Evolutionary conservation across 2,329 filamentous ascomycete genomes (phyloP).

Genomic region (Sordariomycetes sp.): DNA sequence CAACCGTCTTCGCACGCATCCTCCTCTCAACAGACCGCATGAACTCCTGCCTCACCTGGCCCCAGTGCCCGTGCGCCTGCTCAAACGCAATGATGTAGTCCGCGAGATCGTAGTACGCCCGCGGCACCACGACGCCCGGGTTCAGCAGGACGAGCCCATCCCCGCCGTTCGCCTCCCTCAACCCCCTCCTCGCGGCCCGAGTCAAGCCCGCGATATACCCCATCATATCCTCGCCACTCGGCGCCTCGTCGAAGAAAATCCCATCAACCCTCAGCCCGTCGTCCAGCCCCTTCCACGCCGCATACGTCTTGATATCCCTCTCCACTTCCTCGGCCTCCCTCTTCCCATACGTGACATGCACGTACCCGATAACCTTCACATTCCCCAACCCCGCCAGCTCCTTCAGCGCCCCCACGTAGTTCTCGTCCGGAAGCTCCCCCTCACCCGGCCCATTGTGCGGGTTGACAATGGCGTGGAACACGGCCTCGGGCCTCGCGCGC

Average conservation of each 20-base stretch:
- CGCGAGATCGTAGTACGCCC: slow-evolving; percentile 22
- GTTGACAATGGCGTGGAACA: slow-evolving; percentile 17
- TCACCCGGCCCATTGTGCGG: slow-evolving; percentile 16
- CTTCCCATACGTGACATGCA: slow-evolving; percentile 16
- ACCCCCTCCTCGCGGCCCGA: slow-evolving; percentile 7
- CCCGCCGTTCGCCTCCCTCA: slow-evolving; percentile 1
- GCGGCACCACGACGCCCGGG: slow-evolving; percentile 26
- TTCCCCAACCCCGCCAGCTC: slow-evolving; percentile 12
- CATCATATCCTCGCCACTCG: slow-evolving; percentile 12
- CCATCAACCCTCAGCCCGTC: slow-evolving; percentile 23
- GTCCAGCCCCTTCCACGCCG: slow-evolving; percentile 20
- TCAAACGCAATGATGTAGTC: slow-evolving; percentile 32
- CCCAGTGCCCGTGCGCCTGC: slow-evolving; percentile 10
- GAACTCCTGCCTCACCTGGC: not conserved
- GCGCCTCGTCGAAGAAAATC: slow-evolving; percentile 35
- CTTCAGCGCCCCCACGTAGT: slow-evolving; percentile 13
- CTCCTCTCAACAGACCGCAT: not conserved
- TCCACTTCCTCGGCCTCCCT: slow-evolving; percentile 9
- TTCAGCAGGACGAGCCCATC: slow-evolving; percentile 23
- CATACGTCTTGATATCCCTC: slow-evolving; percentile 28
- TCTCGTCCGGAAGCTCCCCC: slow-evolving; percentile 12
- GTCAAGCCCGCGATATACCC: slow-evolving; percentile 15
- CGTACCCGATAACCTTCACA: slow-evolving; percentile 16
- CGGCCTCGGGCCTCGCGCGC: slow-evolving; percentile 9
- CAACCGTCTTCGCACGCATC: slow-evolving; percentile 6